Base-by-base conservation (phyloP, 768 basidiomycete species). In the Collybia sp. region DNA sequence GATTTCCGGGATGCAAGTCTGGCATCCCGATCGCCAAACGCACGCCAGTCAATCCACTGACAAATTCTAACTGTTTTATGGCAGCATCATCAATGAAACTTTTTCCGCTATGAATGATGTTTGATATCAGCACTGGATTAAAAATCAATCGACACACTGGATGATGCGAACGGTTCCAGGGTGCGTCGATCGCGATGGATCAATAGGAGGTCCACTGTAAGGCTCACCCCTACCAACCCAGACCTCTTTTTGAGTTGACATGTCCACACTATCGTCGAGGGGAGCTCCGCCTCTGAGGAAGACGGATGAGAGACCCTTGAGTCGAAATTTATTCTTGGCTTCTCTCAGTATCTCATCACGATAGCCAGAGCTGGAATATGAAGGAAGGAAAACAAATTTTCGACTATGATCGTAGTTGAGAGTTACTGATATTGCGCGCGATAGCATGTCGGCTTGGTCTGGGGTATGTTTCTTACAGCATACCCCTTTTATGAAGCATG, bases 251-350 rank as follows among this genome's bases (percentile, higher is more conserved):
- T 50, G 48, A 30, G 53, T 53, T 9, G 60, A 53, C 15, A 64
- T 43, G 25, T 42, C 15, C 20, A 49, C 49, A 16, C 54, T 53
- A 38, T 54, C 51, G 15, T 54, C 52, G 6, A 67, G 50, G 3
- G 43, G 44, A 12, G 41, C 42, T 12, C 66, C 68, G n/a, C 67
- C 63, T 19, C 46, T 54, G 40, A 64, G 57, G 52, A 56, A 67
- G 35, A 67, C 52, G 16, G 51, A 48, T 10, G 57, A 58, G 20
- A 68, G 60, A 19, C 48, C 55, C 56, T 66, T 64, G 43, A 50
- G 44, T 12, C 65, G 59, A 45, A 70, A 67, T 51, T 69, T 69
- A 46, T 70, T 69, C 32, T 58, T 58, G n/a, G 65, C 66, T 51
- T 67, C 59, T 25, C 56, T 57, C 25, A 69, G 58, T 44, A 69